Conservation (phyloP, 2,329 filamentous ascomycete species). For the Neofusicoccum laricinum region DNA sequence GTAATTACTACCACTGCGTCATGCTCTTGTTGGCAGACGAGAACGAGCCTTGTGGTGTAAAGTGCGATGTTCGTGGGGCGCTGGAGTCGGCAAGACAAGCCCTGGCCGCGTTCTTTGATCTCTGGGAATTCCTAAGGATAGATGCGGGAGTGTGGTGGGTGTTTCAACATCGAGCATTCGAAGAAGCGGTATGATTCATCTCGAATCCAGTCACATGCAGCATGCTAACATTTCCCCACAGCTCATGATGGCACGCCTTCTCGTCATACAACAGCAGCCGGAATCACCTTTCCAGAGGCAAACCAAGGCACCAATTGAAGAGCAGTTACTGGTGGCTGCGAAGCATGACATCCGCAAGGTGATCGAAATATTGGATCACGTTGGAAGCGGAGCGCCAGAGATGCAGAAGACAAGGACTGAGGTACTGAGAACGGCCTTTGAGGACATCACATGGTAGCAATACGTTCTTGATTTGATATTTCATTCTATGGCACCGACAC, state of each 20-base stretch:
- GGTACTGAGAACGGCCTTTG: constrained; percentile 44
- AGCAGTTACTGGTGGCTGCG: constrained; percentile 35
- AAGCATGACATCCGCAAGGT: constrained; percentile 45
- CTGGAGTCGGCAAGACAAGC: constrained; percentile 75
- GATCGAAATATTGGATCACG: constrained; percentile 45
- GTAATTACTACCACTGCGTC: constrained; percentile 78
- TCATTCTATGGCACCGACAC: too few species aligned
- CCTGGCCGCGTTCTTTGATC: constrained; percentile 70
- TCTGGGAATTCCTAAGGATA: constrained; percentile 64
- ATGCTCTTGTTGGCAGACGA: constrained; percentile 76
- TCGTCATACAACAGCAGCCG: constrained; percentile 34
- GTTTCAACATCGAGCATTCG: constrained; percentile 75
- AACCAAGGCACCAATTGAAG: constrained; percentile 27
- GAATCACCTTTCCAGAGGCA: constrained; percentile 24
- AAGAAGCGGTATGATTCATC: constrained; percentile 65
- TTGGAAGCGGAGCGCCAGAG: constrained; percentile 43
- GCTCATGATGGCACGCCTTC: constrained; percentile 40
- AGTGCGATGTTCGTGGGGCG: constrained; percentile 62
- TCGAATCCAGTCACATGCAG: too few species aligned
- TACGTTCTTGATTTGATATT: not conserved
- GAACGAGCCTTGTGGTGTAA: constrained; percentile 53
- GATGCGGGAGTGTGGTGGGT: constrained; percentile 84
- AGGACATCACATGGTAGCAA: constrained; percentile 29
- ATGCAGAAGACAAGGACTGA: constrained; percentile 49
- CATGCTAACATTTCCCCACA: constrained; percentile 19